Base-by-base conservation (phyloP, 805 yeast genomes). In the Jamesozyma piceae region DNA sequence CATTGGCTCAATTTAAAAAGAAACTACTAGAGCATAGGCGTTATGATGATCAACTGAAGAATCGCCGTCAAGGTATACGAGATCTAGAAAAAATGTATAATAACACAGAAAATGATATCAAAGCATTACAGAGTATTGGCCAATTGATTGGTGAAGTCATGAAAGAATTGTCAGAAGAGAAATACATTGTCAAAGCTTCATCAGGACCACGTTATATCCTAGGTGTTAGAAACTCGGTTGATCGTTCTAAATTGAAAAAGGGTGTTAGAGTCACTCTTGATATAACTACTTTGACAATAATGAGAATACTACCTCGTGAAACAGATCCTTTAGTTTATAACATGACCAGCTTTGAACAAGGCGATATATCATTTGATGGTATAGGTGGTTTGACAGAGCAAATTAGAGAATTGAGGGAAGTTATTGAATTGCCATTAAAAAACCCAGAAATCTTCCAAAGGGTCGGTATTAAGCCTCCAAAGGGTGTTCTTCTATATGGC, bases 271-370 rank as follows among this genome's bases (percentile, higher is more conserved):
- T 92, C 37, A 92, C 98, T 14, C 71, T 92, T 54, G 98, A 92
- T 66, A 92, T 92, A 83, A 92, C 98, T 21, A 92, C 98, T 0
- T 73, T 92, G 54, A 92, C 98, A 17, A 92, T 92, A 48, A 92
- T 92, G 98, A 79, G 98, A 58, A 82, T 92, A 35, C 73, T 92
- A 54, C 98, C 98, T 15, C 78, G 98, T 58, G 98, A 92, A 65
- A 97, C 95, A 39, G 98, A 92, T 66, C 98, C 98, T 11, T 72
- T 89, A 58, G 97, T 92, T 49, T 92, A 92, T 65, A 92, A 90
- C 66, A 92, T 92, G 98, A 89, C 98, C 4, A 82, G 95, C 2
- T 86, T 92, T 58, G 95, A 89, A 63, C 95, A 96, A n/a, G 97
- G 96, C 48, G 97, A 88, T 56, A 80, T 90, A 48, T 82, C 96